A percentile compares a stretch with the other conserved stretches of the same genome.
Evolutionary conservation across 139 green algal genomes (phyloP).

Genomic region (Closterium sp.): DNA sequence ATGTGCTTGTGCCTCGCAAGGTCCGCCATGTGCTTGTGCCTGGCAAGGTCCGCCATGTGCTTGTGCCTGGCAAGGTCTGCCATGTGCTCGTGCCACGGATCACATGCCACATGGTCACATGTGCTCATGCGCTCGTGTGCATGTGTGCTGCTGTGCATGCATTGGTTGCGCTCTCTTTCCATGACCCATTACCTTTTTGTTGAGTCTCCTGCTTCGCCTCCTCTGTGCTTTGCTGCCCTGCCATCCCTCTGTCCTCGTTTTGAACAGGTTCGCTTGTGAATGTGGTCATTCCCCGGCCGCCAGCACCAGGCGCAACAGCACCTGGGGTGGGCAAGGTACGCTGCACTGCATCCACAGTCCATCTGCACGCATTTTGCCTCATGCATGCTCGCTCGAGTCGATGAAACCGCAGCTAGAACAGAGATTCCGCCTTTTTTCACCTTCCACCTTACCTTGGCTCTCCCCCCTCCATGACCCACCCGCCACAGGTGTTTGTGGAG

Average conservation of each 20-base stretch:
- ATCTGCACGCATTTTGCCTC: not conserved
- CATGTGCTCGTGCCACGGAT: no score
- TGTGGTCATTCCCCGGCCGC: conserved; percentile 42
- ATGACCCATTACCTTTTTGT: not conserved
- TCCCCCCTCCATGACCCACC: not conserved
- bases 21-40: no score
- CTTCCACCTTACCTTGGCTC: not conserved
- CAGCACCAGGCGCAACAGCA: not conserved
- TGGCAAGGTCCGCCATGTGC: no score
- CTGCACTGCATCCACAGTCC: not conserved
- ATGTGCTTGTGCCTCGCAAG: no score
- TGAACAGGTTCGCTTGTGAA: conserved; percentile 23
- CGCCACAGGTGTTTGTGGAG: conserved; percentile 41
- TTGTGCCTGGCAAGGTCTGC: no score
- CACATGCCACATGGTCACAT: no score
- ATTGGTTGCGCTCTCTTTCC: not conserved
- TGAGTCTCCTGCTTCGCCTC: not conserved
- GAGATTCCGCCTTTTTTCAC: no score
- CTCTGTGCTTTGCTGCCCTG: not conserved
- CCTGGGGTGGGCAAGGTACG: conserved; percentile 49
- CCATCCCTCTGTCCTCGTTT: not conserved
- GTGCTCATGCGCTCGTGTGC: no score
- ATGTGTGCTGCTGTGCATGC: not conserved
- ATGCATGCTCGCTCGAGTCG: no score
- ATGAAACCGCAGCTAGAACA: no score